Base-by-base conservation (phyloP, 495 filamentous ascomycete genomes). In the Usnea hakonensis region DNA sequence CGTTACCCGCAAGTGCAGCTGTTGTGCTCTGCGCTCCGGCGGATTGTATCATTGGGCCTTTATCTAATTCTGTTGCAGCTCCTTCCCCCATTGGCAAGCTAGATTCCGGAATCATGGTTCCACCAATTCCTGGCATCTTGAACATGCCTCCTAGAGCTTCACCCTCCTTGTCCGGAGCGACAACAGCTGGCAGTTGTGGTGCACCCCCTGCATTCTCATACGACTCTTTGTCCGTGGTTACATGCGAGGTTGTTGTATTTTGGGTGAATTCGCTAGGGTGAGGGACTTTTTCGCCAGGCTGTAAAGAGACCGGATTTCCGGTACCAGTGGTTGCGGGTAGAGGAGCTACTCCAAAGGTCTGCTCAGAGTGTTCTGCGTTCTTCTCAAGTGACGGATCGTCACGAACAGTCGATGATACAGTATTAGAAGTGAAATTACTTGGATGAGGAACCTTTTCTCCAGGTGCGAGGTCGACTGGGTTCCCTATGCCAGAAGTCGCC, bases 21-120 rank as follows among this genome's bases (percentile, higher is more conserved):
- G 72, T 74, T 9, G 72, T 70, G 38, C 64, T 70, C 16, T 67
- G 64, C 36, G 74, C 68, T 23, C 71, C 74, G 40, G 64, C 69
- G 37, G 68, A 69, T 55, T 69, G 60, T 43, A 68, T 79, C 3
- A 57, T 61, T 26, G 44, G 46, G 59, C 78, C 83, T 5, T 78
- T 75, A 54, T 85, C 63, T 40, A 43, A 26, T 21, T 67, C 67
- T 55, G 66, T 60, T 44, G 52, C 26, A 48, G 65, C 64, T 61
- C 65, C 67, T 57, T 70, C 67, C 46, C 79, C 81, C 66, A 91
- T 88, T 21, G 89, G 89, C 57, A 95, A 79, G 73, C 89, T 90
- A 28, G 90, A 94, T 75, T 96, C 90, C 13, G 91, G 91, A 65
- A 94, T 93, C 76, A 89, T 74, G 72, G 81, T 86, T 37, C 75